phyloP scores from a whole-genome alignment of 257 asterid species.

The Nicotiana obtusifolia region DNA sequence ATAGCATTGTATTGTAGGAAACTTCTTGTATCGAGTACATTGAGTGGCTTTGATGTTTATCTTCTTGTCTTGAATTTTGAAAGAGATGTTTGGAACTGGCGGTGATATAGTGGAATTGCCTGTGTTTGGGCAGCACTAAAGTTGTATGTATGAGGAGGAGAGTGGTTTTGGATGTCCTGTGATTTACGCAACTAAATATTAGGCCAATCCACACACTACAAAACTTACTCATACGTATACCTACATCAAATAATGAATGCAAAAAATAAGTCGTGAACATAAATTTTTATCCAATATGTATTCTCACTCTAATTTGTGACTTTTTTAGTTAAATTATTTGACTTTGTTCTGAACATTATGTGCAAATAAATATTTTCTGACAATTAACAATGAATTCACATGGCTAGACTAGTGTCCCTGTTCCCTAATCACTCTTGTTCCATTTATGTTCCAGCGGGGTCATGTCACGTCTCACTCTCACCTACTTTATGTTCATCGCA shows the following conservation, averaged over 20 bases:
- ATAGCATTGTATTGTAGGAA: too few relatives aligned
- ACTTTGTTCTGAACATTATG: background rate
- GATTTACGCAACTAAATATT: too few relatives aligned
- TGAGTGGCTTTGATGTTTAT: too few relatives aligned
- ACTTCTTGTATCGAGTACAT: too few relatives aligned
- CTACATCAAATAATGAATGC: background rate
- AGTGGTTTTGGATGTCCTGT: too few relatives aligned
- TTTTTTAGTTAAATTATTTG: background rate
- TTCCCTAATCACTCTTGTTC: background rate
- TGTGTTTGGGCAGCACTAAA: too few relatives aligned
- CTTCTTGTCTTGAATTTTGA: too few relatives aligned
- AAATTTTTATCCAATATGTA: background rate
- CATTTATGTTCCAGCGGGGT: background rate
- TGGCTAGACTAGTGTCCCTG: background rate
- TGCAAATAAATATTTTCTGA: background rate
- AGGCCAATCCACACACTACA: too few relatives aligned
- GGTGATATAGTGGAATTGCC: too few relatives aligned
- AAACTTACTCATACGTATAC: background rate
- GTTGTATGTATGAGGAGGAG: too few relatives aligned
- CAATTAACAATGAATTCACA: background rate
- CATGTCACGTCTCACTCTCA: background rate
- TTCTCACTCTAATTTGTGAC: background rate
- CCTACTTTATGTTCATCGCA: background rate
- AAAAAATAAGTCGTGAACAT: background rate
- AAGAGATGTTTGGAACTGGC: too few relatives aligned